phyloP scores from a whole-genome alignment of 2,329 filamentous ascomycete species.

The Pezicula rhizophila region DNA sequence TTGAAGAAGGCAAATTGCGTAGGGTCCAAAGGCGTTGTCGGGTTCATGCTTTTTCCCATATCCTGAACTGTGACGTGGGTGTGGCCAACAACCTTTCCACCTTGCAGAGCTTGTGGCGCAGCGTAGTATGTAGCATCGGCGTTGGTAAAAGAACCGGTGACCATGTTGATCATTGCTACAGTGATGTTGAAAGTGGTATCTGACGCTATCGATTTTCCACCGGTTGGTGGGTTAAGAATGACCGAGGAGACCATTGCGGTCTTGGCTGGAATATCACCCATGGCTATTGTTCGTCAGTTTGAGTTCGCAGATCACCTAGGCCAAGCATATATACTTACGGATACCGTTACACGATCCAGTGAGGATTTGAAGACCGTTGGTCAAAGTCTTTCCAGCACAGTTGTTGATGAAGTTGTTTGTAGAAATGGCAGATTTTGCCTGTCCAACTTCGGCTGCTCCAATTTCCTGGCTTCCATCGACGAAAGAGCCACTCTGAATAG shows the following conservation, averaged over 20 bases:
- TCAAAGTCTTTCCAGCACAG: conserved; percentile 35
- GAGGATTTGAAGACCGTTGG: conserved; percentile 52
- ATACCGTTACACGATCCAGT: conserved; percentile 51
- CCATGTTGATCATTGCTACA: conserved; percentile 25
- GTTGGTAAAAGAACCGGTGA: conserved; percentile 29
- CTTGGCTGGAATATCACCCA: conserved; percentile 22
- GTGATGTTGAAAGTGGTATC: conserved; percentile 25
- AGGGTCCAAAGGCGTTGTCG: conserved; percentile 19
- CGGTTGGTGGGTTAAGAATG: conserved; percentile 22
- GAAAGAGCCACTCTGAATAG: conserved; percentile 16
- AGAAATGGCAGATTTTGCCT: conserved; percentile 18
- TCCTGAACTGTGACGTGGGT: conserved; percentile 29
- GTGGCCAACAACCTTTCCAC: conserved; percentile 27
- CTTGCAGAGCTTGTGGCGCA: conserved; percentile 25
- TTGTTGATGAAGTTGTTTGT: conserved; percentile 25
- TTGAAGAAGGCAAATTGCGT: conserved; percentile 30
- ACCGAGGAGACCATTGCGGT: conserved; percentile 26
- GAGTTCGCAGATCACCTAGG: background rate
- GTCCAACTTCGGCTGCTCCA: conserved; percentile 11
- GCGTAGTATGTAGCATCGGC: conserved; percentile 28
- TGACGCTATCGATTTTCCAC: conserved; percentile 14
- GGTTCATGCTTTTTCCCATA: conserved; percentile 21
- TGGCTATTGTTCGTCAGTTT: conserved; percentile 13
- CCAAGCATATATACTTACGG: conserved; percentile 6
- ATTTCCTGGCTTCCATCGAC: conserved; percentile 12